phyloP scores from a whole-genome alignment of 306 rosid genomes.

The Hylodesmum podocarpum region DNA sequence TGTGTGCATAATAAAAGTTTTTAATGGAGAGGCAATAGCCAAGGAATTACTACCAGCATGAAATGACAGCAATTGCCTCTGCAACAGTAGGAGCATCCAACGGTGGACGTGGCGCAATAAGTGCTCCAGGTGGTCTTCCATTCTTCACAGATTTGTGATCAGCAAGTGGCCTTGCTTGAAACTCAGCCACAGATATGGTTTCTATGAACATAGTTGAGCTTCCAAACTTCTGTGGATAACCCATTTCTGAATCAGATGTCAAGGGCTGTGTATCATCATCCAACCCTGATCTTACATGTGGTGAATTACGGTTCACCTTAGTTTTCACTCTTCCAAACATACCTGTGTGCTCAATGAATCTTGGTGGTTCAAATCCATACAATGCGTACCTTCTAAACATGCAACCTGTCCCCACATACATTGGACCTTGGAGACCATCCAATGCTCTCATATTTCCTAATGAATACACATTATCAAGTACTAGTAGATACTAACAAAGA shows the following conservation, averaged over 20 bases:
- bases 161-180: conserved; percentile 8
- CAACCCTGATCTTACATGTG: neutral
- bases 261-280: neutral
- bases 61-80: conserved; percentile 12
- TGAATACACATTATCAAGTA: neutral
- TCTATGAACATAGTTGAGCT: conserved; percentile 1
- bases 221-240: conserved; percentile 9
- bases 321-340: conserved; percentile 14
- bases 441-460: conserved; percentile 15
- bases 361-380: conserved; percentile 8
- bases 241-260: conserved; percentile 12
- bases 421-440: conserved; percentile 26
- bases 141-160: conserved; percentile 15
- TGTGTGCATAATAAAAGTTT: neutral
- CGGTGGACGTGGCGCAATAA: neutral
- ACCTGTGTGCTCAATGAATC: conserved; percentile 8
- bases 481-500: neutral
- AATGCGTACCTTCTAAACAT: conserved; percentile 7
- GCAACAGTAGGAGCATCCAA: conserved; percentile 16
- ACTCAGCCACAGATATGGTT: conserved; percentile 4
- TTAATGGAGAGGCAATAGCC: neutral
- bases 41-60: conserved; percentile 10
- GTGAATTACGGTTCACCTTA: neutral
- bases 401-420: conserved; percentile 19
- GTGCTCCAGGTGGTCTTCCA: conserved; percentile 1